phyloP scores from a whole-genome alignment of 345 rosid species.

The Geranium brycei region DNA sequence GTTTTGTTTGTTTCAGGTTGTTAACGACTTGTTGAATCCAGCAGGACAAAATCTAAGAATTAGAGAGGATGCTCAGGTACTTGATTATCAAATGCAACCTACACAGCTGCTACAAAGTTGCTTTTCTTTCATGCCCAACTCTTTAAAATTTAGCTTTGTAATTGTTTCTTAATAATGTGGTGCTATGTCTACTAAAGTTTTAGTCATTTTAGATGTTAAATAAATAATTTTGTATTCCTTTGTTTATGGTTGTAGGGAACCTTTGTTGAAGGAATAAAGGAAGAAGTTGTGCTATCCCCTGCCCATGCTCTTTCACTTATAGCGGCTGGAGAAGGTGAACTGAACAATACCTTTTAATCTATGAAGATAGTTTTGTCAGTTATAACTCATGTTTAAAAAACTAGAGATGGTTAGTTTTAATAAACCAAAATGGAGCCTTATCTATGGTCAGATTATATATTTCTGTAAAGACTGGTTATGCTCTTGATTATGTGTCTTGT shows the following conservation, averaged over 20 bases:
- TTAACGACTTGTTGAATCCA: slow-evolving; percentile 90
- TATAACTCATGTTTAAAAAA: not conserved
- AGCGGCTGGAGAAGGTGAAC: slow-evolving; percentile 96
- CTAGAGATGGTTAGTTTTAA: not conserved
- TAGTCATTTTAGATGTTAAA: not conserved
- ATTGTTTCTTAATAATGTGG: slow-evolving; percentile 4
- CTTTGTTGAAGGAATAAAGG: slow-evolving; percentile 93
- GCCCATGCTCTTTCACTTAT: slow-evolving; percentile 97
- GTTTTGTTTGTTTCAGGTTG: slow-evolving; percentile 51
- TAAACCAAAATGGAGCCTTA: not conserved
- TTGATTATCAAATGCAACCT: not conserved
- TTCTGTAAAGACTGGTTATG: not conserved
- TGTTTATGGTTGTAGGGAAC: slow-evolving; percentile 57
- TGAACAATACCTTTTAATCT: slow-evolving; percentile 1
- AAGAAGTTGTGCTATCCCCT: slow-evolving; percentile 97
- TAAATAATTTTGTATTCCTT: slow-evolving; percentile 11
- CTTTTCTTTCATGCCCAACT: not conserved
- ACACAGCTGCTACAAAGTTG: not conserved
- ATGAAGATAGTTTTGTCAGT: not conserved
- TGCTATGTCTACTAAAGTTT: not conserved
- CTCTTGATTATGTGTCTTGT: not conserved
- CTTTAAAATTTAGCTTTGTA: not conserved
- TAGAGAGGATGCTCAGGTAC: slow-evolving; percentile 97
- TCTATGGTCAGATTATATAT: not conserved
- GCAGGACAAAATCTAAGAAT: slow-evolving; percentile 93